Conservation (phyloP, 2,329 filamentous ascomycete species). For the Chrysosporium queenslandicum region DNA sequence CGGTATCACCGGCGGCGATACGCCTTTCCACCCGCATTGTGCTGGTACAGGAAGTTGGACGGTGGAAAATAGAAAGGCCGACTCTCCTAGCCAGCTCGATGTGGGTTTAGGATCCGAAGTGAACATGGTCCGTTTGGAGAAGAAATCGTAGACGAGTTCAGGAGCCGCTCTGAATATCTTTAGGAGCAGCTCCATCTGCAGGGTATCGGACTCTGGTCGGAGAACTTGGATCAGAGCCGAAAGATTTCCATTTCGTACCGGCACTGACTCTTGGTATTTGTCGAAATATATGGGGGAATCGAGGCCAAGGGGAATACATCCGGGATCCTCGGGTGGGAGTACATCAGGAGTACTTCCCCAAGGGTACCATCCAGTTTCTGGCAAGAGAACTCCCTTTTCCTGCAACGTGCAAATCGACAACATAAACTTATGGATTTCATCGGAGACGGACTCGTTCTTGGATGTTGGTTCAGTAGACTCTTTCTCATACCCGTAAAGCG, state of each 20-base stretch:
- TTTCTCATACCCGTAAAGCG: slow-evolving; percentile 52
- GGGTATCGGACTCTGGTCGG: slow-evolving; percentile 69
- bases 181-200: slow-evolving; percentile 71
- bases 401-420: slow-evolving; percentile 63
- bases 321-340: slow-evolving; percentile 37
- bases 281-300: slow-evolving; percentile 62
- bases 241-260: slow-evolving; percentile 68
- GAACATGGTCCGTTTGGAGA: slow-evolving; percentile 67
- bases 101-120: slow-evolving; percentile 85
- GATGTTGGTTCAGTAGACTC: slow-evolving; percentile 37
- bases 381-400: slow-evolving; percentile 62
- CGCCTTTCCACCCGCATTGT: slow-evolving; percentile 57
- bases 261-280: slow-evolving; percentile 54
- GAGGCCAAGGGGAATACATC: slow-evolving; percentile 51
- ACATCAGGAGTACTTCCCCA: slow-evolving; percentile 54
- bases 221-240: slow-evolving; percentile 69
- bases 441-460: slow-evolving; percentile 46
- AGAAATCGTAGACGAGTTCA: slow-evolving; percentile 82
- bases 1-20: slow-evolving; percentile 52
- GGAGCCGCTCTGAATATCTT: slow-evolving; percentile 71
- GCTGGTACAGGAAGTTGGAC: slow-evolving; percentile 64
- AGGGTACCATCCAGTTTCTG: slow-evolving; percentile 76
- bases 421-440: slow-evolving; percentile 65
- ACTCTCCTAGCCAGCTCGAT: slow-evolving; percentile 90
- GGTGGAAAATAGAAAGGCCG: slow-evolving; percentile 73